Evolutionary conservation across 1,284 basidiomycete genomes (phyloP), one percentile per base, ranked within the genome.

Genomic region (Ceratobasidium sp.): DNA sequence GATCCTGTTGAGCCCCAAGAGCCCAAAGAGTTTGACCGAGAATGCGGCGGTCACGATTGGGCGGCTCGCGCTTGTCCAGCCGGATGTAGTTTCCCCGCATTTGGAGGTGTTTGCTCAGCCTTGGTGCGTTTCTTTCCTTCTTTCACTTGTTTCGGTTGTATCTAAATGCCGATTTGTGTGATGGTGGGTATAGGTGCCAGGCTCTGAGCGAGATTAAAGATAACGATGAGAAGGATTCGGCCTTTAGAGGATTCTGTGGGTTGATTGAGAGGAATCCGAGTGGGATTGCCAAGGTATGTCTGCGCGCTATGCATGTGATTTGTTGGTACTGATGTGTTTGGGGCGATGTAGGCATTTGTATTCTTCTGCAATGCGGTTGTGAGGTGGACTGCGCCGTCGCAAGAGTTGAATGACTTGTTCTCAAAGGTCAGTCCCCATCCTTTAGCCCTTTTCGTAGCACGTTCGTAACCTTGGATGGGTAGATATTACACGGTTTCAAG

Each of bases 21-120:
- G 95, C 52, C 95, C 95, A 8, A 91, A 97, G 76, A 96, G 94
- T 77, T 84, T 99, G 61, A 94, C 96, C 76, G 98, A 99, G 85
- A 99, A 99, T 79, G 96, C 98, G 4, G 98, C 98, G 0, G 98
- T 99, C 9, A 98, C 97, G n/a, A 98, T 99, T 78, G 98, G 98
- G 30, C 88, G 98, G 38, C 91, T 99, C 71, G 96, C 97, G 13
- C 85, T 99, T 63, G 96, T 97, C 82, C 95, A 95, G 79, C 96
- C 98, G 0, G 82, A 84, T 26, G 82, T 94, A 28, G 95, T 99
- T 47, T 95, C 97, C 16, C 96, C 96, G 35, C 92, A 96, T 78
- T 85, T 98, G 52, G 88, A 90, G 6, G 91, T 94, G 76, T 99
- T 98, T 81, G 95, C 96, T 9, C 93, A 95, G 81, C 90, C 92